These are phyloP conservation scores for Russula sp. DNA, from an alignment of 768 basidiomycete genomes.

Conservation along the genomic window DNA sequence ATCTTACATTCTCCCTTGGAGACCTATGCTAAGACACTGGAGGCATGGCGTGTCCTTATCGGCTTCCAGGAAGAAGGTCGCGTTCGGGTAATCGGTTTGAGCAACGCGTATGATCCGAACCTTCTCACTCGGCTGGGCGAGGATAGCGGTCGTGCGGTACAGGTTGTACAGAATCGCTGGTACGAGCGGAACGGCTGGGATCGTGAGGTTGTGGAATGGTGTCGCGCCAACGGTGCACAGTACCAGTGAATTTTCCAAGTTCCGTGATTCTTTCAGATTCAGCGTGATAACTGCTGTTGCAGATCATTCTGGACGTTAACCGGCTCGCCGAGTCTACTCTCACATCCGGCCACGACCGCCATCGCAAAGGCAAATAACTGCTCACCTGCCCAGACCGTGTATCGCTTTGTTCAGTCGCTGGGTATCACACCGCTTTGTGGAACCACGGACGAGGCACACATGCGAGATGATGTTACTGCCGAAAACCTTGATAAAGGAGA, in stretches of 20 bases:
- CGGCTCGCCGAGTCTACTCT: conserved; percentile 64
- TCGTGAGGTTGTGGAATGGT: conserved; percentile 58
- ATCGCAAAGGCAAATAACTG: conserved; percentile 48
- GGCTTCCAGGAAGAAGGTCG: conserved; percentile 62
- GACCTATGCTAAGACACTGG: conserved; percentile 55
- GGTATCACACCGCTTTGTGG: conserved; percentile 74
- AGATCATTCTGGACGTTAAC: conserved; percentile 89
- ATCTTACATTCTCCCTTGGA: conserved; percentile 73
- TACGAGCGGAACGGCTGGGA: conserved; percentile 81
- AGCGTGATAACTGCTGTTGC: conserved; percentile 1
- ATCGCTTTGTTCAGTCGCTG: conserved; percentile 61
- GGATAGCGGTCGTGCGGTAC: conserved; percentile 49
- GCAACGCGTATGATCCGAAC: conserved; percentile 68
- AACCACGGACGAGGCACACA: conserved; percentile 63
- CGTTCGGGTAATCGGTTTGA: conserved; percentile 65
- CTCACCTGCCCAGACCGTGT: conserved; percentile 65
- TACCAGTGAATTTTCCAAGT: conserved; percentile 57
- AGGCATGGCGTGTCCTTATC: conserved; percentile 66
- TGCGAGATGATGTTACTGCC: conserved; percentile 59
- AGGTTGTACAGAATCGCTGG: conserved; percentile 85
- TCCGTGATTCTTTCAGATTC: not conserved
- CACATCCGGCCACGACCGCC: conserved; percentile 45
- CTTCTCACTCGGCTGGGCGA: conserved; percentile 52
- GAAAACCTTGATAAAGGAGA: conserved; percentile 40
- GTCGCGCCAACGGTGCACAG: conserved; percentile 57